Base-by-base conservation (phyloP, 2,329 filamentous ascomycete species). In the Penicillium sp. region DNA sequence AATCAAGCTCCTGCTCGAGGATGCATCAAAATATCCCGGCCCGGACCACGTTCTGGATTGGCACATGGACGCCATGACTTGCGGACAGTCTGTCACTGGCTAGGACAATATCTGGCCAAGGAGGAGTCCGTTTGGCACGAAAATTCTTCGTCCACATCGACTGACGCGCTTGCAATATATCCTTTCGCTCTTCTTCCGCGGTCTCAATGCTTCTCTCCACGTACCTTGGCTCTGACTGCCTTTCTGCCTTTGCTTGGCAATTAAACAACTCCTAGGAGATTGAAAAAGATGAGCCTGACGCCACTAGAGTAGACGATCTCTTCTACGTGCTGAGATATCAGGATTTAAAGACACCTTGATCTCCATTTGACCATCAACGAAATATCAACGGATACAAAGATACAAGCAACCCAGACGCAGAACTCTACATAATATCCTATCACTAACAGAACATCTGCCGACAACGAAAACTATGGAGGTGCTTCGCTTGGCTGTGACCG, bases 401-500 rank as follows among this genome's bases (percentile, higher is more conserved):
- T 21, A 9, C 46, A 23, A 21, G 26, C 9, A 29, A 8, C 7
- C 17, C 23, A 26, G 7, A 23, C 5, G 5, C 46, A 48, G 19
- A 49, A 47, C 45, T 2, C 45, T 5, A 47, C 26, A 26, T 4
- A 5, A 41, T 15, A 49, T 21, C 47, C 29, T 7, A 9, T 49
- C 19, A 13, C 23, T 26, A 23, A 26, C 23, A 19, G 8, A 9
- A 47, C 8, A 3, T 7, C 5, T 7, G 5, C 26, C 15, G 6
- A 31, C 29, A 5, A 55, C 50, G 52, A 48, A 53, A 49, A 7
- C 46, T 21, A 55, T 38, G 21, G 31, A 56, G 31, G 51, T 60
- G 31, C 46, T 60, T 17, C 58, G 58, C 21, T 46, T 60, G 31
- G 58, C 58, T 8, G 58, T 73, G 52, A 56, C 63, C 38, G 83